These are phyloP conservation scores for Chrysoporthe austroafricana DNA, from an alignment of 2,329 filamentous ascomycete genomes.

Conservation along the genomic window DNA sequence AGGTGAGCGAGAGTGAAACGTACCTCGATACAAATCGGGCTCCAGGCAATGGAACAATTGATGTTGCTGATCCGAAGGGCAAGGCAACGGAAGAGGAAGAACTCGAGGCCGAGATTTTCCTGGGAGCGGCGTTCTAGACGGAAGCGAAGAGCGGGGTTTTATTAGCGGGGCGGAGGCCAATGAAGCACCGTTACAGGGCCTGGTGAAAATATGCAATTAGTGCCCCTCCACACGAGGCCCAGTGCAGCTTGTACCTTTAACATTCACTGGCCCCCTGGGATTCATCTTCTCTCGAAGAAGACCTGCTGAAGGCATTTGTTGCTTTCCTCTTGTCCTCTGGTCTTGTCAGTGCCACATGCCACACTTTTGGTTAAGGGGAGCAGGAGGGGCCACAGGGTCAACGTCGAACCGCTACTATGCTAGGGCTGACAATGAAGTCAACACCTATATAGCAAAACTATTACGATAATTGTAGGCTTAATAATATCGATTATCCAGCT, in stretches of 20 bases:
- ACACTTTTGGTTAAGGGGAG: too few relatives aligned
- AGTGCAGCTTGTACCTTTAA: neutral
- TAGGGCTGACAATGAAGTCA: too few relatives aligned
- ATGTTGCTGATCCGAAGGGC: conserved; percentile 24
- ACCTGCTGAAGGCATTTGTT: too few relatives aligned
- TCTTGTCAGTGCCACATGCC: too few relatives aligned
- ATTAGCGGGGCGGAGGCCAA: neutral
- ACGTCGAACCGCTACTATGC: too few relatives aligned
- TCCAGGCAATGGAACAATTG: conserved; percentile 26
- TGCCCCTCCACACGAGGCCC: neutral
- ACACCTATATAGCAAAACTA: too few relatives aligned
- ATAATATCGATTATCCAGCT: too few relatives aligned
- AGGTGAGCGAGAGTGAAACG: conserved; percentile 16
- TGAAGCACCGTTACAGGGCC: neutral
- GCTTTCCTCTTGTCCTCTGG: too few relatives aligned
- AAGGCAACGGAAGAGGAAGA: conserved; percentile 25
- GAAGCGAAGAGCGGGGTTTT: conserved; percentile 3
- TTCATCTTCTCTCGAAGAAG: too few relatives aligned
- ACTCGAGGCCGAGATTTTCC: conserved; percentile 23
- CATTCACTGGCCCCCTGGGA: neutral
- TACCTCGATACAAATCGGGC: conserved; percentile 20
- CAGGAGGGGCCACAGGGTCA: too few relatives aligned
- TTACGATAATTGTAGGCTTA: too few relatives aligned
- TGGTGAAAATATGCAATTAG: too few relatives aligned
- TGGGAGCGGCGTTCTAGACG: conserved; percentile 6